Evolutionary conservation across 1,139 yeast genomes (phyloP), one percentile per base, ranked within the genome.

Genomic region (Saccharomyces hybrid): DNA sequence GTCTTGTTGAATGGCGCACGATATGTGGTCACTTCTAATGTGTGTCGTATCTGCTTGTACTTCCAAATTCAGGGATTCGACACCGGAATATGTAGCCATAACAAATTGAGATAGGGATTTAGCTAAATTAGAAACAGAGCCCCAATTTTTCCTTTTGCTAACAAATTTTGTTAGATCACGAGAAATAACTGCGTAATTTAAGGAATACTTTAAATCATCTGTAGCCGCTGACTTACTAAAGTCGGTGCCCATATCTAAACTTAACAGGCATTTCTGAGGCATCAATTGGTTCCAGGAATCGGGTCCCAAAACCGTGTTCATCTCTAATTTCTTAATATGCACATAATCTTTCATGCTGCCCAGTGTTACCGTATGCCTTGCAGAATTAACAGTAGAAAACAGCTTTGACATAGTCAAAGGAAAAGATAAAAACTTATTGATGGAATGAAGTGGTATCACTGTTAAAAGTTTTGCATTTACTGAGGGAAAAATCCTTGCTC

Each of bases 131-230:
- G 78, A 78, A 51, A 83, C 66, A 1, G 80, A 78, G 64, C 72
- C 76, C 75, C 76, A 86, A 52, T 70, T 69, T 8, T 50, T 52
- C 42, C 52, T 55, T 1, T 54, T 42, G 2, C 57, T 50, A 6
- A 64, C 60, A 47, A 57, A 61, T 55, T 53, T 61, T 44, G 55
- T 58, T 27, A 54, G 63, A 51, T 82, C 81, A 53, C 89, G 75
- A 2, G 91, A 82, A 12, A 91, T 79, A 11, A 84, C 91, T 1
- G 96, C 97, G 71, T 91, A 91, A 70, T 90, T 91, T 60, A 91
- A 78, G 4, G 96, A 86, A 66, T 86, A 83, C 57, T 82, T 80
- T 62, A 91, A 75, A 67, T 89, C 90, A 69, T 91, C 98, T 0
- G 85, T 81, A 12, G 74, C 73, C 9, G 93, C 83, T 6, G 96